phyloP scores from a whole-genome alignment of 257 asterid species.

The Jacaranda mimosifolia region DNA sequence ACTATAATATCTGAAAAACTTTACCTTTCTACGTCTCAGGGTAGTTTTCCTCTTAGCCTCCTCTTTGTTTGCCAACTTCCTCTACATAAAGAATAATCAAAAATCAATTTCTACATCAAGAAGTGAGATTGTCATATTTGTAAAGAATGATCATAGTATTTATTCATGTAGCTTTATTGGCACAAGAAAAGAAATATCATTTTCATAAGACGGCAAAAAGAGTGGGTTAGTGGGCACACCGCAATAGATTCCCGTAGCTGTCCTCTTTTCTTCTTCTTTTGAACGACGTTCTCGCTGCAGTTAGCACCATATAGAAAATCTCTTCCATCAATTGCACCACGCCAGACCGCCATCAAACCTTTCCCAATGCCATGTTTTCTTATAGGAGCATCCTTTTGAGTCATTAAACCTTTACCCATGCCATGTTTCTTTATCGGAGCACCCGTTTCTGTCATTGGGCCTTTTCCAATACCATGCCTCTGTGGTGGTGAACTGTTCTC shows the following conservation, averaged over 20 bases:
- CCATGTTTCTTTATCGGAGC: conserved; percentile 57
- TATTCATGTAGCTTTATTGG: conserved; percentile 29
- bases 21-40: conserved; percentile 67
- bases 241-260: conserved; percentile 63
- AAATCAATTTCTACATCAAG: conserved; percentile 26
- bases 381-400: conserved; percentile 42
- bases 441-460: conserved; percentile 57
- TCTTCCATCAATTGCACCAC: conserved; percentile 44
- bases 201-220: conserved; percentile 21
- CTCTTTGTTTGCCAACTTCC: conserved; percentile 64
- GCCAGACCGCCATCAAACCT: conserved; percentile 73
- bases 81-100: conserved; percentile 56
- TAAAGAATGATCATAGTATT: neutral
- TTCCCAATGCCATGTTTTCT: conserved; percentile 69
- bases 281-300: conserved; percentile 44
- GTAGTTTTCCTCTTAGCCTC: conserved; percentile 69
- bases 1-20: conserved; percentile 18
- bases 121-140: conserved; percentile 4
- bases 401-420: conserved; percentile 65
- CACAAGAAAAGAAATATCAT: neutral
- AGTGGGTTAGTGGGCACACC: conserved; percentile 60
- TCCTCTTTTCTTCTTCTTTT: conserved; percentile 65
- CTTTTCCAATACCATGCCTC: conserved; percentile 81
- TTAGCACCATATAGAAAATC: conserved; percentile 50
- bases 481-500: conserved; percentile 47